Percentiles rank a stretch among this genome's conserved stretches.
Evolutionary conservation across 805 yeast genomes (phyloP).

Genomic region (Candida nitratophila): DNA sequence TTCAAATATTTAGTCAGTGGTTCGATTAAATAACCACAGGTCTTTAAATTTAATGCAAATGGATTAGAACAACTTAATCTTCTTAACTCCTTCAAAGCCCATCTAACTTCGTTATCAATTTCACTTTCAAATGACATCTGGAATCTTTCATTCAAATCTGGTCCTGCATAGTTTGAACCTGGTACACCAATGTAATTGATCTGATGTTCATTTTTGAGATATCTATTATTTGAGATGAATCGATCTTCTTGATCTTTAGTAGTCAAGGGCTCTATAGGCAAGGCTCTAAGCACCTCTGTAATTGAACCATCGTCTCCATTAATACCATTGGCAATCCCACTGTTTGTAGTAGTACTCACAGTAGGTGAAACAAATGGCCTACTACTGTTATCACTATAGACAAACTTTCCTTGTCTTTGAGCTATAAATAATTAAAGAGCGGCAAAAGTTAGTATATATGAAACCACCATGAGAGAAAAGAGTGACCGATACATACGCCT

Average conservation of each 20-base stretch:
- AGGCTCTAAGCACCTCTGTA: slow-evolving; percentile 7
- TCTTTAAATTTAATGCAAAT: slow-evolving; percentile 32
- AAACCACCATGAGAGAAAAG: too few relatives aligned
- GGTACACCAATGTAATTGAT: slow-evolving; percentile 24
- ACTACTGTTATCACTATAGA: background rate
- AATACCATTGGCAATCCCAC: background rate
- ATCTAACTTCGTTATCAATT: slow-evolving; percentile 58
- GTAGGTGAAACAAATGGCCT: background rate
- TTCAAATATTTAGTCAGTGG: slow-evolving; percentile 16
- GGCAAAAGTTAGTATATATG: background rate
- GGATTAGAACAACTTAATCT: slow-evolving; percentile 36
- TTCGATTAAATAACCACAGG: slow-evolving; percentile 33
- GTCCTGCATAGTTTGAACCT: slow-evolving; percentile 42
- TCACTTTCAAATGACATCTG: slow-evolving; percentile 63
- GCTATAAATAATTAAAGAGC: background rate
- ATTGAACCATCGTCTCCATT: background rate
- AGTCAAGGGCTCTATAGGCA: slow-evolving; percentile 26
- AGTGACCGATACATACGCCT: background rate
- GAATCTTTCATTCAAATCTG: slow-evolving; percentile 57
- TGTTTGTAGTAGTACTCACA: too few relatives aligned
- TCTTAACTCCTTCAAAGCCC: slow-evolving; percentile 57
- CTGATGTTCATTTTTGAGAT: slow-evolving; percentile 23
- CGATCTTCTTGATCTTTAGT: slow-evolving; percentile 26
- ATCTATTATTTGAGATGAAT: slow-evolving; percentile 23
- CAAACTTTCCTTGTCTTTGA: background rate